Conservation (phyloP, 2,329 filamentous ascomycete genomes). For the Diaporthe citri region DNA sequence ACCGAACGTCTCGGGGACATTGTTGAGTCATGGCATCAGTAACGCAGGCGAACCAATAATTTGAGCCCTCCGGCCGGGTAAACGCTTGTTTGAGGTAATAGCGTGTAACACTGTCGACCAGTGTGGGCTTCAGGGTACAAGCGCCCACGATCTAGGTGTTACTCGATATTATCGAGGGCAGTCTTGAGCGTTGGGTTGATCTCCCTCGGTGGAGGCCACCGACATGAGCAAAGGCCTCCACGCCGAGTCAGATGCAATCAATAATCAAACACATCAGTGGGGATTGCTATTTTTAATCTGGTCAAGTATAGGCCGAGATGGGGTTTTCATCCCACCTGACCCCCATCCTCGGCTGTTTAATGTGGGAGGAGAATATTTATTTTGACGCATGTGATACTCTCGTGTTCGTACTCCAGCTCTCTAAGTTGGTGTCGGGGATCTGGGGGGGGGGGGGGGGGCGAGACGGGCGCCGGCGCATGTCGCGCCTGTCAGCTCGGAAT, state of each 20-base stretch:
- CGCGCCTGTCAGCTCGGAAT: background rate
- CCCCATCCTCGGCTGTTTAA: background rate
- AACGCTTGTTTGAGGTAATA: no score
- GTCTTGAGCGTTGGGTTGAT: background rate
- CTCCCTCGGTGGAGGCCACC: background rate
- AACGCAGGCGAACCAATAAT: background rate
- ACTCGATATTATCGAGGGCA: background rate
- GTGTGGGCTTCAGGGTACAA: background rate
- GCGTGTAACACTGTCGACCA: background rate
- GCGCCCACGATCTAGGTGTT: no score
- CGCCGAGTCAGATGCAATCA: background rate
- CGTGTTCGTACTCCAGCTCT: background rate
- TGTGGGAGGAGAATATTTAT: background rate
- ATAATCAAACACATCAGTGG: slow-evolving; percentile 15
- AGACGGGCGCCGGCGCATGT: background rate
- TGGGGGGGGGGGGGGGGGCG: background rate
- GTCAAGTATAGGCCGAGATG: background rate
- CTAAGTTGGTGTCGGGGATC: background rate
- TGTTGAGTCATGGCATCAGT: slow-evolving; percentile 14
- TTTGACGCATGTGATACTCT: background rate
- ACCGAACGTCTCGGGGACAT: background rate
- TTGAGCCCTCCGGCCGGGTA: background rate
- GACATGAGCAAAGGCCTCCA: background rate
- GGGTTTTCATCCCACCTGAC: background rate
- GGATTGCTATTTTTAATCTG: slow-evolving; percentile 1